Percentiles rank a stretch among this genome's conserved stretches.
Evolutionary conservation across 176 grass and related monocot species (phyloP).

Genomic region (Pontederia paniculata): DNA sequence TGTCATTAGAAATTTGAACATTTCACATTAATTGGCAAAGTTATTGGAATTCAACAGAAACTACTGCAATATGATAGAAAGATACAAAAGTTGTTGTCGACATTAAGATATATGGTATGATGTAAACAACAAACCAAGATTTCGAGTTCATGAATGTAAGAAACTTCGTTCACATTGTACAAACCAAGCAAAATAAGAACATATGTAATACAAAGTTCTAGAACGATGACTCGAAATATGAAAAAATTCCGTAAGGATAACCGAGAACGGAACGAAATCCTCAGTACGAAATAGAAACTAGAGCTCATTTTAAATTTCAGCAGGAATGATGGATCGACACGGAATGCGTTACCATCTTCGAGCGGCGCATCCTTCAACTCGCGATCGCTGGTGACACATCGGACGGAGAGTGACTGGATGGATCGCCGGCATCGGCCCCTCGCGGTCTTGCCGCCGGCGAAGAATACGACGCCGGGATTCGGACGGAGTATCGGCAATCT

Average conservation of each 20-base stretch:
- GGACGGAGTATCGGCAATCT: not conserved
- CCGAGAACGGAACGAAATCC: not conserved
- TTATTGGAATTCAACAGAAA: no score
- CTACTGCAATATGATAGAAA: no score
- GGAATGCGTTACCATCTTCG: slow-evolving; percentile 1
- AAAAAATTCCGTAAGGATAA: not conserved
- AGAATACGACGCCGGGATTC: not conserved
- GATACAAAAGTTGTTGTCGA: no score
- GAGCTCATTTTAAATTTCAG: not conserved
- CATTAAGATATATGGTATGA: no score
- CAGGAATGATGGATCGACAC: not conserved
- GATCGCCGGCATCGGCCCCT: not conserved
- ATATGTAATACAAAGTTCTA: no score
- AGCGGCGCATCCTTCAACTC: slow-evolving; percentile 5
- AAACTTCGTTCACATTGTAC: no score
- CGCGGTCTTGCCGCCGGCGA: not conserved
- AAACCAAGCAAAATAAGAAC: no score
- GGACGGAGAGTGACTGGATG: not conserved
- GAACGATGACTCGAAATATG: no score
- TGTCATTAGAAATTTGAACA: no score
- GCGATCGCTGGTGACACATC: slow-evolving; percentile 8
- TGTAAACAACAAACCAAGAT: no score
- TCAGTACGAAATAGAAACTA: not conserved
- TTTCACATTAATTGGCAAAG: no score
- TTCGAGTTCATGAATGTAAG: no score